phyloP scores from a whole-genome alignment of 2,329 filamentous ascomycete genomes.

The Hypoxylon sp. region DNA sequence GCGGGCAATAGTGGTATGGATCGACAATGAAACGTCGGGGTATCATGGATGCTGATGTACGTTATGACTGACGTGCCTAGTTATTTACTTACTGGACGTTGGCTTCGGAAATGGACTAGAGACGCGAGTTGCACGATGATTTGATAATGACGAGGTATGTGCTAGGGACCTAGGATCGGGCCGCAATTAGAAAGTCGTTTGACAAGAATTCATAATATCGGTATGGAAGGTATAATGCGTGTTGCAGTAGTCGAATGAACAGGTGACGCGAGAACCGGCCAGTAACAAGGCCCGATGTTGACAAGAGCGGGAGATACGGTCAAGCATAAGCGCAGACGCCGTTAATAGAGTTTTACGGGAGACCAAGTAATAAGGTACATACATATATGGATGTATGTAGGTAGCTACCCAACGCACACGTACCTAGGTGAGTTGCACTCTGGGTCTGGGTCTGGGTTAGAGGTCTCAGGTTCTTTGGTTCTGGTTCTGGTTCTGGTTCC shows the following conservation, averaged over 20 bases:
- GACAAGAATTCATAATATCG: conserved; percentile 29
- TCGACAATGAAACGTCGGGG: conserved; percentile 37
- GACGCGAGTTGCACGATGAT: conserved; percentile 10
- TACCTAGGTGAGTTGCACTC: conserved; percentile 43
- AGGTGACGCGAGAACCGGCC: conserved; percentile 38
- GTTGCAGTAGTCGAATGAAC: conserved; percentile 32
- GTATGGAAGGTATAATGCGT: conserved; percentile 29
- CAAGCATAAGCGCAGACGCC: conserved; percentile 24
- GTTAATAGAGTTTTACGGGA: conserved; percentile 23
- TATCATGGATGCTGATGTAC: conserved; percentile 38
- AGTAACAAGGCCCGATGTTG: conserved; percentile 30
- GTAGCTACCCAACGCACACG: conserved; percentile 2
- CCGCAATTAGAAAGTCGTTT: conserved; percentile 37
- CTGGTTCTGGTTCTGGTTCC: conserved; percentile 10
- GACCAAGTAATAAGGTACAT: conserved; percentile 24
- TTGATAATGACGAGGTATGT: conserved; percentile 13
- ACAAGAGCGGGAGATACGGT: conserved; percentile 17
- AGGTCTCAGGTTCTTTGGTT: conserved; percentile 10
- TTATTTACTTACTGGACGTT: conserved; percentile 35
- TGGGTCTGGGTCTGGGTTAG: conserved; percentile 20
- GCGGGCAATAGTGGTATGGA: conserved; percentile 37
- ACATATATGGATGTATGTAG: conserved; percentile 10
- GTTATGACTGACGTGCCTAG: conserved; percentile 40
- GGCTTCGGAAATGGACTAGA: conserved; percentile 19
- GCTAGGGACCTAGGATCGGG: conserved; percentile 34